These are phyloP conservation scores for Mrakia blollopis DNA, from an alignment of 768 basidiomycete genomes.

Conservation along the genomic window DNA sequence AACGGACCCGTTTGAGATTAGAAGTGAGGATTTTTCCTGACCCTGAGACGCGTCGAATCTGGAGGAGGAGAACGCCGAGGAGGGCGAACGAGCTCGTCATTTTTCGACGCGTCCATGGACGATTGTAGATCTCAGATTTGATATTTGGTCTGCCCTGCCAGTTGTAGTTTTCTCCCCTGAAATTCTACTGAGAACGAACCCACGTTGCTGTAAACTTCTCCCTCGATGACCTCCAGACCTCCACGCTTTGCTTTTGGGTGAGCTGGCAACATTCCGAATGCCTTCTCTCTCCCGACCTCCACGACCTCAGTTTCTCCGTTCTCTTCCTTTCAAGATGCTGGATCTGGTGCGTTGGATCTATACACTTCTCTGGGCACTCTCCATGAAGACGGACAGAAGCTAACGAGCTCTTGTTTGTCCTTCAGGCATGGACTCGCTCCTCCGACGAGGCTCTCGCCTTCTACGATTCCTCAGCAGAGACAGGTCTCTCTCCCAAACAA, in stretches of 20 bases:
- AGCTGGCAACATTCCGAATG: background rate
- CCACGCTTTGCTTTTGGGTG: background rate
- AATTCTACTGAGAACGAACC: background rate
- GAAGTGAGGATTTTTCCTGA: background rate
- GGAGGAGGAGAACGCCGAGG: slow-evolving; percentile 3
- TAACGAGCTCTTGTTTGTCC: background rate
- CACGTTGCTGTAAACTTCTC: background rate
- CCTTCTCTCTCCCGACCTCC: background rate
- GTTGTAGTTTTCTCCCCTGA: too few relatives aligned
- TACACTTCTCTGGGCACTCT: too few relatives aligned
- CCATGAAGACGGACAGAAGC: background rate
- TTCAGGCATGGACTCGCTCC: slow-evolving; percentile 66
- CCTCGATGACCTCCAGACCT: background rate
- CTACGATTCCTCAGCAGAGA: slow-evolving; percentile 60
- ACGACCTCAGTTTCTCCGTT: background rate
- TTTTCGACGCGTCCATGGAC: background rate
- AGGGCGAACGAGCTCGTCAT: background rate
- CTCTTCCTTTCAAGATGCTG: background rate
- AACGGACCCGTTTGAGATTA: too few relatives aligned
- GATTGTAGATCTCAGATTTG: too few relatives aligned
- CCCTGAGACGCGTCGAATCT: background rate
- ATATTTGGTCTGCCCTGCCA: too few relatives aligned
- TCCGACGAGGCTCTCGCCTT: slow-evolving; percentile 65
- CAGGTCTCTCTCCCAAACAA: slow-evolving; percentile 63
- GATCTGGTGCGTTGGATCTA: background rate